phyloP scores from a whole-genome alignment of 176 grass and related monocot species.

The Metroxylon sagu region DNA sequence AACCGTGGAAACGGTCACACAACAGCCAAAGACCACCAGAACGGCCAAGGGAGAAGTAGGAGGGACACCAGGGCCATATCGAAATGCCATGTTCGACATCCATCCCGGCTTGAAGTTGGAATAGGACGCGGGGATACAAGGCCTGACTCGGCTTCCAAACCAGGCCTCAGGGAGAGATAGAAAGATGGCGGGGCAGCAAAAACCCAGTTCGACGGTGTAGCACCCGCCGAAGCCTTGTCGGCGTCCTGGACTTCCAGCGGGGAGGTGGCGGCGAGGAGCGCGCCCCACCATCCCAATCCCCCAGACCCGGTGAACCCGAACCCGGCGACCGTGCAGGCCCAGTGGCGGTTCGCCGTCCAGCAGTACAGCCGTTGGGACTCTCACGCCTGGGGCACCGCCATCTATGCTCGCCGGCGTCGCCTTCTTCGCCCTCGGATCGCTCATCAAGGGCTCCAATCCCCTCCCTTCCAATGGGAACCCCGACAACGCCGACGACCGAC shows the following conservation, averaged over 20 bases:
- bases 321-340: conserved; percentile 58
- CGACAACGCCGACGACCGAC: conserved; percentile 8
- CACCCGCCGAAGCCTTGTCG: conserved; percentile 8
- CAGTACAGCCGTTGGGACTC: conserved; percentile 96
- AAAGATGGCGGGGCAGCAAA: too few relatives aligned
- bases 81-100: too few relatives aligned
- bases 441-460: conserved; percentile 78
- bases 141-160: too few relatives aligned
- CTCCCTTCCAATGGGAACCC: conserved; percentile 35
- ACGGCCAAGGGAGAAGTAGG: too few relatives aligned
- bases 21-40: too few relatives aligned
- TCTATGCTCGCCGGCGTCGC: conserved; percentile 63
- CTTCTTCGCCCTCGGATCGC: conserved; percentile 64
- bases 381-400: conserved; percentile 83
- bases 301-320: conserved; percentile 62
- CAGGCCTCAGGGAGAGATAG: too few relatives aligned
- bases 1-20: too few relatives aligned
- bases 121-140: too few relatives aligned
- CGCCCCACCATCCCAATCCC: conserved; percentile 42
- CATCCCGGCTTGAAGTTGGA: too few relatives aligned
- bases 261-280: conserved; percentile 1
- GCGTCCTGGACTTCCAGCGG: neutral
- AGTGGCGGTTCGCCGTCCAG: conserved; percentile 73
- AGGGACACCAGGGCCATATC: too few relatives aligned
- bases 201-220: conserved; percentile 6